Evolutionary conservation across 306 rosid species (phyloP), one percentile per base, ranked within the genome.

Genomic region (Senna tora): DNA sequence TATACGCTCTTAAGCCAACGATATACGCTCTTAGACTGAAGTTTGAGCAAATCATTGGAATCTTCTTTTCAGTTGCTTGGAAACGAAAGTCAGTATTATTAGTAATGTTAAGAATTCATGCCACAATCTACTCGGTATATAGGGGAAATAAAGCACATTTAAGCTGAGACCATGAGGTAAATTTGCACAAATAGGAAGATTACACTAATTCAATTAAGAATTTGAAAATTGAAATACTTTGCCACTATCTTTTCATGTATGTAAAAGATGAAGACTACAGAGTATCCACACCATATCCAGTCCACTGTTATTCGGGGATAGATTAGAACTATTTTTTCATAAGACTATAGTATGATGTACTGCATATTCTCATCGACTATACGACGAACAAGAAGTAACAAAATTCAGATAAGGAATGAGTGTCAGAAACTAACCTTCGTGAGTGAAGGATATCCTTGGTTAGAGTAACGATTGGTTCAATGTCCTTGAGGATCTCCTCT

Each of bases 381-480:
- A 41, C 10, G 33, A 63, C 51, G 11, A 39, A 21, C 4, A 15
- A 32, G 2, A 20, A 71, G 51, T 16, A 0, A 14, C 17, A 71
- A 56, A 4, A 17, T 59, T 12, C 19, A 8, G 36, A 69, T 25
- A 14, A 60, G 13, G 66, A 36, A 60, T 16, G 49, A 5, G 73
- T 39, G 45, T 21, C 19, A 75, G 30, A 53, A 61, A 69, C 61
- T 10, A 30, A 86, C 92, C 82, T 81, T 60, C 52, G 36, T 0
- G 97, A 88, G 77, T 91, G 98, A 49, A 94, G 87, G 75, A 94
- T 94, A 6, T 84, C 88, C 75, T 86, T 93, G 14, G 90, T 67
- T 30, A 90, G 86, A 77, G 67, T 54, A 53, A 79, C 8, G 22
- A 87, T 62, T 16, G 98, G 97, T 55, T 84, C 86, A 64, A 93